These are phyloP conservation scores for Colletotrichum falcatum DNA, from an alignment of 2,329 filamentous ascomycete species.

Conservation along the genomic window DNA sequence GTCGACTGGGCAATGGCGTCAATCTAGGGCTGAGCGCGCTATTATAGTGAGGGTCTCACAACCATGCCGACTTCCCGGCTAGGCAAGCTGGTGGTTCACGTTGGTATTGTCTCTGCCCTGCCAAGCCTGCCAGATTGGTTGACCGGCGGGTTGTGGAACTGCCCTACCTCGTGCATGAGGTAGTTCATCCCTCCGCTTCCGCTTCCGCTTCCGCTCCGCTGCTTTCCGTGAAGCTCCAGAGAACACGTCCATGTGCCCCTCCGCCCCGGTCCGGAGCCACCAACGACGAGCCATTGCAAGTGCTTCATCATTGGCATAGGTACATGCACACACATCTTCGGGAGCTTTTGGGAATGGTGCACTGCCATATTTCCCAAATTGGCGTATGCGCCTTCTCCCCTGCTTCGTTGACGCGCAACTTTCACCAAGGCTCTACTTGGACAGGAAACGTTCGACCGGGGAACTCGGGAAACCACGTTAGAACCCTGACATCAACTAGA, in stretches of 20 bases:
- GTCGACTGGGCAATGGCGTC: conserved; percentile 1
- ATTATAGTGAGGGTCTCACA: background rate
- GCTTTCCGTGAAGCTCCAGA: conserved; percentile 10
- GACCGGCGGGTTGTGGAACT: background rate
- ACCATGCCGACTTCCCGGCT: conserved; percentile 2
- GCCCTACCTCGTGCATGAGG: too few species aligned
- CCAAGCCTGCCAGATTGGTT: conserved; percentile 11
- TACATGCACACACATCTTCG: too few species aligned
- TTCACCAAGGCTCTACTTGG: background rate
- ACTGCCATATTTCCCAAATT: background rate
- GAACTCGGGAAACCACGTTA: background rate
- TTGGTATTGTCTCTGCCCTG: conserved; percentile 16
- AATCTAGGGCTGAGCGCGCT: background rate
- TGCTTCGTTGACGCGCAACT: background rate
- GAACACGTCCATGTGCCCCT: background rate
- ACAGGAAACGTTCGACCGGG: background rate
- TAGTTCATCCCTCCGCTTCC: too few species aligned
- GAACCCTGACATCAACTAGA: background rate
- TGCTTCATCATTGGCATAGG: background rate
- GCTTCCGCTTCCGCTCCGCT: conserved; percentile 23
- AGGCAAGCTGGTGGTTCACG: too few species aligned
- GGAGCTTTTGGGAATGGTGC: background rate
- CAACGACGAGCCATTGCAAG: background rate
- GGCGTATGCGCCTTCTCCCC: background rate
- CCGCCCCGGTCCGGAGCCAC: background rate